Percentiles rank a stretch among this genome's conserved stretches.
These are phyloP conservation scores for Raphanus hybrid DNA, from an alignment of 441 rosid genomes.

Conservation along the genomic window DNA sequence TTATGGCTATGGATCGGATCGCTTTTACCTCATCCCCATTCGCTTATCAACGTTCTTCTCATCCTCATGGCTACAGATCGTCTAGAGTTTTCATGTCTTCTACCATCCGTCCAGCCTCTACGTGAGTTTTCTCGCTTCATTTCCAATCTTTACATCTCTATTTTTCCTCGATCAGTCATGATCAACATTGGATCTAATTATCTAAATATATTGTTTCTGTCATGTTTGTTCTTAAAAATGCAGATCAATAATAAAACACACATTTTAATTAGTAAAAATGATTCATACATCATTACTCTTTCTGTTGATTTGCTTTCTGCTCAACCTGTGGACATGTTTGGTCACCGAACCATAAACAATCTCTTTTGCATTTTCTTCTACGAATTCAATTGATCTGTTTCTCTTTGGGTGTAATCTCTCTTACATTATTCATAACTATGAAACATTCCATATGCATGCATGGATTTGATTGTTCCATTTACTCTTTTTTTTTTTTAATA, in stretches of 20 bases:
- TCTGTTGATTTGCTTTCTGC: background rate
- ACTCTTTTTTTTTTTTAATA: background rate
- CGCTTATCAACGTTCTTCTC: constrained; percentile 33
- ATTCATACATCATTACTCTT: background rate
- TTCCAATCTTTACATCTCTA: background rate
- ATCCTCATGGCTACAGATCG: constrained; percentile 40
- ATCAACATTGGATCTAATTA: background rate
- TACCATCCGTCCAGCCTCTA: constrained; percentile 37
- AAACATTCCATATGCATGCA: constrained; percentile 30
- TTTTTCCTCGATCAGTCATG: background rate
- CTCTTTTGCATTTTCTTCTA: background rate
- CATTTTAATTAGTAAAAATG: background rate
- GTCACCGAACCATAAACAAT: background rate
- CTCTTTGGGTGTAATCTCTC: background rate
- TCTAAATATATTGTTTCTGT: background rate
- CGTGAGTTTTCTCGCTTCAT: constrained; percentile 41
- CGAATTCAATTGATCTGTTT: background rate
- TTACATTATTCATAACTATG: background rate
- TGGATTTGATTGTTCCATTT: constrained; percentile 29
- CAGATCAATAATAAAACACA: background rate
- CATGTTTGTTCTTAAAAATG: background rate
- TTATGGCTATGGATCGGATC: constrained; percentile 40
- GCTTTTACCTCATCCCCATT: constrained; percentile 38
- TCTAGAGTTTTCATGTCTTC: constrained; percentile 50
- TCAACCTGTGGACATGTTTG: constrained; percentile 5